A percentile compares a stretch with the other conserved stretches of the same genome.
phyloP scores from a whole-genome alignment of 2,329 filamentous ascomycete species.

The Aspergillus candidus region DNA sequence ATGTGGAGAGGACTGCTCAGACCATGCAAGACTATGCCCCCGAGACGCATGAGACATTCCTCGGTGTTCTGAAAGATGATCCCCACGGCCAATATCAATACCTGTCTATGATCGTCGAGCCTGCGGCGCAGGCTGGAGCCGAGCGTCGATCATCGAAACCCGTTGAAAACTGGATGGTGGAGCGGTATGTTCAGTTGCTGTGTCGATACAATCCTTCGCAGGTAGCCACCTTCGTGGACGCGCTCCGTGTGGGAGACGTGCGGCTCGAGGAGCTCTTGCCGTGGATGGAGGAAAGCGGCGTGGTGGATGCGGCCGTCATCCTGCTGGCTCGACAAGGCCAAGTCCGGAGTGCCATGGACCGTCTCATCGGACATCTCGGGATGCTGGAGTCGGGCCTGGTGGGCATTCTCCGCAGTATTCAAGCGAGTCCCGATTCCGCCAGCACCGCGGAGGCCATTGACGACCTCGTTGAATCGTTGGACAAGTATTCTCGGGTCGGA shows the following conservation, averaged over 20 bases:
- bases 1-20: slow-evolving; percentile 59
- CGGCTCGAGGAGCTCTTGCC: slow-evolving; percentile 74
- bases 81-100: slow-evolving; percentile 68
- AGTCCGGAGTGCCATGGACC: slow-evolving; percentile 72
- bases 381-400: slow-evolving; percentile 73
- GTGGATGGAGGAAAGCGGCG: slow-evolving; percentile 80
- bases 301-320: slow-evolving; percentile 87
- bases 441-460: slow-evolving; percentile 61
- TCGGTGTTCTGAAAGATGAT: slow-evolving; percentile 57
- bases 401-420: slow-evolving; percentile 61
- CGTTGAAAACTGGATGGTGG: slow-evolving; percentile 58
- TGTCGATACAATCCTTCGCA: slow-evolving; percentile 76
- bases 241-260: slow-evolving; percentile 70
- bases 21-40: slow-evolving; percentile 58
- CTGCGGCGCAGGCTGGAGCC: slow-evolving; percentile 36
- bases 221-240: slow-evolving; percentile 77
- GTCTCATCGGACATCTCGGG: slow-evolving; percentile 72
- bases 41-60: slow-evolving; percentile 59
- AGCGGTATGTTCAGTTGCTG: slow-evolving; percentile 85
- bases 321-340: slow-evolving; percentile 86
- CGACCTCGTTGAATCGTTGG: slow-evolving; percentile 68
- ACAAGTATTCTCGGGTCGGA: slow-evolving; percentile 87
- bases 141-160: slow-evolving; percentile 24
- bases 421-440: slow-evolving; percentile 51
- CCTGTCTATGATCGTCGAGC: slow-evolving; percentile 69